phyloP scores from a whole-genome alignment of 768 basidiomycete genomes.

The Dioszegia aurantiaca region DNA sequence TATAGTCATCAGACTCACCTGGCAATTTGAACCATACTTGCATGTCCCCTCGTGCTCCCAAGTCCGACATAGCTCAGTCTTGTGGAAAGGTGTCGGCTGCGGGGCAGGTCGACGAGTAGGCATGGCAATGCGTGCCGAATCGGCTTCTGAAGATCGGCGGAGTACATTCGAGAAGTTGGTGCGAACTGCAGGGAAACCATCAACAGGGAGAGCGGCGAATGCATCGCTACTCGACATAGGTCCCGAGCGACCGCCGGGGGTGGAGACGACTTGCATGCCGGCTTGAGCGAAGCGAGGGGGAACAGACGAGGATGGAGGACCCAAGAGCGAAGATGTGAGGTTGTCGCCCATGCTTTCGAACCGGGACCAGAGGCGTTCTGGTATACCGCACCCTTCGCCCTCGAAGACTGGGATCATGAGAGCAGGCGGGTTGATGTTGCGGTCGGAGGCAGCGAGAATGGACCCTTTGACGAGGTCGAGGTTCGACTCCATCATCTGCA shows the following conservation, averaged over 20 bases:
- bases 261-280: constrained; percentile 11
- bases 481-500: constrained; percentile 18
- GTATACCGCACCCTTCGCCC: constrained; percentile 41
- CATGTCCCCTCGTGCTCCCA: constrained; percentile 33
- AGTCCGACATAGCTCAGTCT: constrained; percentile 39
- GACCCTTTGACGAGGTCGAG: constrained; percentile 27
- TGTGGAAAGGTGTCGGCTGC: constrained; percentile 20
- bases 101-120: not conserved
- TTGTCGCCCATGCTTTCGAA: constrained; percentile 29
- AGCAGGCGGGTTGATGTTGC: constrained; percentile 22
- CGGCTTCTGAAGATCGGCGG: constrained; percentile 2
- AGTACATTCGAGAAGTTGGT: constrained; percentile 15
- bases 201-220: not conserved
- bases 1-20: constrained; percentile 25
- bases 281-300: constrained; percentile 13
- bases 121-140: not conserved
- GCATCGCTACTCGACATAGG: not conserved
- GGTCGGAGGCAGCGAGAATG: constrained; percentile 31
- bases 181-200: not conserved
- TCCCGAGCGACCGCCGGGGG: constrained; percentile 3
- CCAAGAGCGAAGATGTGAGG: not conserved
- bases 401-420: constrained; percentile 21
- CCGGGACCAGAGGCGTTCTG: constrained; percentile 33
- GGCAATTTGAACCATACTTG: constrained; percentile 35
- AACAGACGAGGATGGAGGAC: not conserved